A percentile compares a stretch with the other conserved stretches of the same genome.
Conservation (phyloP, 768 basidiomycete genomes). For the Sarcodon sp. region DNA sequence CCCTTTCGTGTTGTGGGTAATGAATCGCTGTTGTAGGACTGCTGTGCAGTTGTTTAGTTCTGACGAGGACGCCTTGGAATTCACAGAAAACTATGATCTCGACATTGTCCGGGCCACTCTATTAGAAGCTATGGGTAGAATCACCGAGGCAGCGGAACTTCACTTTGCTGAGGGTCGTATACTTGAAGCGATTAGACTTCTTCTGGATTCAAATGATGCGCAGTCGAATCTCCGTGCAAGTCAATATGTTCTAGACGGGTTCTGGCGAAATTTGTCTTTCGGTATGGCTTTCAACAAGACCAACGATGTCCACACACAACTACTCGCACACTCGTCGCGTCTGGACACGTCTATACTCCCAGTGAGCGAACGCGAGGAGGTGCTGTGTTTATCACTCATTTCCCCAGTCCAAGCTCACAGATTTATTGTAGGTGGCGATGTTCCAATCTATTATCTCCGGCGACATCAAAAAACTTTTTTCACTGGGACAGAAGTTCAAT, state of each 20-base stretch:
- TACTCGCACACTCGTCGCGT: neutral
- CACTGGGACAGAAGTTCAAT: neutral
- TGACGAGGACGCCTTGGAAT: conserved; percentile 41
- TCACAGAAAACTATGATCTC: conserved; percentile 38
- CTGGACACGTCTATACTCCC: neutral
- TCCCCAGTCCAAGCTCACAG: neutral
- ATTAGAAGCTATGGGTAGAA: conserved; percentile 26
- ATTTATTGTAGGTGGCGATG: neutral
- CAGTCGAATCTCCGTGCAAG: neutral
- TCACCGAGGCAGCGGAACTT: conserved; percentile 39
- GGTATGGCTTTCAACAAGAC: conserved; percentile 10
- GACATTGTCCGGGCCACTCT: conserved; percentile 34
- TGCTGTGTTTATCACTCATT: neutral
- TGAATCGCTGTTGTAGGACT: conserved; percentile 20
- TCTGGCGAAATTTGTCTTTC: conserved; percentile 36
- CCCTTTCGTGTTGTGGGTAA: neutral
- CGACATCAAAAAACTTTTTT: neutral
- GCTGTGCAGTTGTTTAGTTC: conserved; percentile 33
- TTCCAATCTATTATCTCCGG: neutral
- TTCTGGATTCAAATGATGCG: conserved; percentile 16
- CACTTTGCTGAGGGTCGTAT: conserved; percentile 34
- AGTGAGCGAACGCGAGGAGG: neutral
- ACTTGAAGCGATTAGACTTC: conserved; percentile 31
- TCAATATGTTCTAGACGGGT: conserved; percentile 23
- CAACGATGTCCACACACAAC: neutral